Conservation (phyloP, 192 early-diverging fungal species). For the Backusella tarrabulga region DNA sequence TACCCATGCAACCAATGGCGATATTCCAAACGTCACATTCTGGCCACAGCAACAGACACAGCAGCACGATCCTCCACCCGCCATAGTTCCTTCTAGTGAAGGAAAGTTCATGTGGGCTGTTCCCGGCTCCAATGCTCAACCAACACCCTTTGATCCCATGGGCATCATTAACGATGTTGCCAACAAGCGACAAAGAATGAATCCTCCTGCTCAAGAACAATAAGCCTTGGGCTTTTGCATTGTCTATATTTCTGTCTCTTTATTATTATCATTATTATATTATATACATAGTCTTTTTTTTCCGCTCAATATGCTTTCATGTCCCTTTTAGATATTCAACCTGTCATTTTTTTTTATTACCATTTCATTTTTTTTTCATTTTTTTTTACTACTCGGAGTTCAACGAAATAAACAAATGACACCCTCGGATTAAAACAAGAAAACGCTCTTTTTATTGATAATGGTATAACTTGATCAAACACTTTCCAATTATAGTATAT, state of each 20-base stretch:
- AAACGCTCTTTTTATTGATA: not conserved
- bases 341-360: not conserved
- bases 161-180: not conserved
- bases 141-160: not conserved
- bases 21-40: conserved; percentile 14
- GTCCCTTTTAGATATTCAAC: not conserved
- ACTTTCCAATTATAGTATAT: conserved; percentile 10
- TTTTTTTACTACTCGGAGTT: not conserved
- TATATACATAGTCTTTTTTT: not conserved
- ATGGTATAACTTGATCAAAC: not conserved
- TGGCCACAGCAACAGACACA: conserved; percentile 12
- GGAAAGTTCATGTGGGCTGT: conserved; percentile 14
- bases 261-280: not conserved
- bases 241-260: not conserved
- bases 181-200: conserved; percentile 8
- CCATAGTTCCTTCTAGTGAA: conserved; percentile 7
- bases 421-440: not conserved
- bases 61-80: not conserved
- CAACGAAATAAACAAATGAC: not conserved
- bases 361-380: not conserved
- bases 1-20: not conserved
- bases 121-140: not conserved
- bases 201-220: not conserved
- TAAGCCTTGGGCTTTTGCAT: not conserved
- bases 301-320: not conserved